Conservation (phyloP, 2,329 filamentous ascomycete genomes). For the Pseudogymnoascus sp. region DNA sequence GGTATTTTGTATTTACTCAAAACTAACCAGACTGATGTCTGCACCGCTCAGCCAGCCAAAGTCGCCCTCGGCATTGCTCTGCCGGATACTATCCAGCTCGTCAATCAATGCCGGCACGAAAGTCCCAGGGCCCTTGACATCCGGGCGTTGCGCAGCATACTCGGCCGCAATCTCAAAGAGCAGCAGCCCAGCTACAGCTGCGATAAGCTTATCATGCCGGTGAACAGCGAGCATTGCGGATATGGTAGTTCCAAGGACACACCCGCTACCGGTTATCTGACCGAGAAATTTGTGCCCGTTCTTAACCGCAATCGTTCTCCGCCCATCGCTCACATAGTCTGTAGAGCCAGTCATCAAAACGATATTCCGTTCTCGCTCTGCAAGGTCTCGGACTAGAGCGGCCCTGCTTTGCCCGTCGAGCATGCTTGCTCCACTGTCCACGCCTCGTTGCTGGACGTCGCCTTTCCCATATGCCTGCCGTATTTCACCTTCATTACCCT, state of each 20-base stretch:
- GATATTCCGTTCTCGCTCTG: conserved; percentile 59
- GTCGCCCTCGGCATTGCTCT: conserved; percentile 40
- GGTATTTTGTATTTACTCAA: not conserved
- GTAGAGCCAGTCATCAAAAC: conserved; percentile 74
- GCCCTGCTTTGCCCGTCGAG: conserved; percentile 48
- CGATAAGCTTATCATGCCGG: conserved; percentile 56
- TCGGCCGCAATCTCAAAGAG: conserved; percentile 64
- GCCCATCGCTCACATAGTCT: conserved; percentile 72
- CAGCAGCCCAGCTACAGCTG: conserved; percentile 63
- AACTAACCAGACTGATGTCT: not conserved
- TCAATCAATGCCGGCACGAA: conserved; percentile 85
- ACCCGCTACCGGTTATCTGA: conserved; percentile 71
- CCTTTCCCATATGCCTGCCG: conserved; percentile 56
- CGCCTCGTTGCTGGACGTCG: conserved; percentile 63
- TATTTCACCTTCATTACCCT: conserved; percentile 90
- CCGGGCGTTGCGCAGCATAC: conserved; percentile 56
- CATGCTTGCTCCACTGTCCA: conserved; percentile 63
- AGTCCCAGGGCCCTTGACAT: conserved; percentile 72
- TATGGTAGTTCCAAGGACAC: conserved; percentile 73
- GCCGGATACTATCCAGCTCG: conserved; percentile 46
- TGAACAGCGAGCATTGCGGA: conserved; percentile 65
- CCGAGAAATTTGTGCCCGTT: conserved; percentile 72
- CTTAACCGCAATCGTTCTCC: conserved; percentile 54
- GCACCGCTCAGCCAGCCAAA: conserved; percentile 38
- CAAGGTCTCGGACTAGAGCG: conserved; percentile 56